phyloP scores from a whole-genome alignment of 176 grass and related monocot genomes.

The Rhynchospora pubera region DNA sequence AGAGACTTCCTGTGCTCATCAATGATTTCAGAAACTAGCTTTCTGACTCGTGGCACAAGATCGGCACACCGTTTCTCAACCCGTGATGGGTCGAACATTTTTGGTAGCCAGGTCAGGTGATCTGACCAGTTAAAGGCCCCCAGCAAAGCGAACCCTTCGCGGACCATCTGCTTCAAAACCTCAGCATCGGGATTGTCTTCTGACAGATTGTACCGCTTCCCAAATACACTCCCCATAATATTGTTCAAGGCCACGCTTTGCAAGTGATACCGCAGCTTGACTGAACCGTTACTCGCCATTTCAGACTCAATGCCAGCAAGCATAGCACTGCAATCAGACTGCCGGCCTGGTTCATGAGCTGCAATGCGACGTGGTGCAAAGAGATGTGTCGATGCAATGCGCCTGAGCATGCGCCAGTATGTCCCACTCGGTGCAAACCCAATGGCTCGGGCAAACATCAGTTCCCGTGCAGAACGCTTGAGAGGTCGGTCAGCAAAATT shows the following conservation, averaged over 20 bases:
- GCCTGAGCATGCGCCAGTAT: slow-evolving; percentile 61
- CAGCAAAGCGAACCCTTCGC: slow-evolving; percentile 62
- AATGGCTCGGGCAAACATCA: slow-evolving; percentile 59
- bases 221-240: slow-evolving; percentile 76
- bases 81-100: slow-evolving; percentile 38
- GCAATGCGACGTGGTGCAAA: slow-evolving; percentile 53
- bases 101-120: slow-evolving; percentile 51
- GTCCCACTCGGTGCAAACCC: slow-evolving; percentile 49
- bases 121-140: slow-evolving; percentile 75
- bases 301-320: slow-evolving; percentile 21
- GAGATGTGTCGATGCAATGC: slow-evolving; percentile 61
- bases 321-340: slow-evolving; percentile 40
- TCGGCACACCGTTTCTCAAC: slow-evolving; percentile 35
- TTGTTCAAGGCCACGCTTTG: slow-evolving; percentile 62
- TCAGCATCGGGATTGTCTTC: slow-evolving; percentile 27
- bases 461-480: slow-evolving; percentile 44
- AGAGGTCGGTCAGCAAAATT: slow-evolving; percentile 51
- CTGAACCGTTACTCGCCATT: slow-evolving; percentile 12
- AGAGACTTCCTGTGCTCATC: slow-evolving; percentile 29
- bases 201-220: slow-evolving; percentile 30
- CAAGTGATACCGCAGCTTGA: slow-evolving; percentile 43
- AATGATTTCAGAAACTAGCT: slow-evolving; percentile 50
- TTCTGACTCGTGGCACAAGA: slow-evolving; percentile 48
- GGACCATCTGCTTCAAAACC: slow-evolving; percentile 46
- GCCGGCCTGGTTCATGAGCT: slow-evolving; percentile 50